These are phyloP conservation scores for Metschnikowia arizonensis DNA, from an alignment of 805 yeast genomes.

Conservation along the genomic window DNA sequence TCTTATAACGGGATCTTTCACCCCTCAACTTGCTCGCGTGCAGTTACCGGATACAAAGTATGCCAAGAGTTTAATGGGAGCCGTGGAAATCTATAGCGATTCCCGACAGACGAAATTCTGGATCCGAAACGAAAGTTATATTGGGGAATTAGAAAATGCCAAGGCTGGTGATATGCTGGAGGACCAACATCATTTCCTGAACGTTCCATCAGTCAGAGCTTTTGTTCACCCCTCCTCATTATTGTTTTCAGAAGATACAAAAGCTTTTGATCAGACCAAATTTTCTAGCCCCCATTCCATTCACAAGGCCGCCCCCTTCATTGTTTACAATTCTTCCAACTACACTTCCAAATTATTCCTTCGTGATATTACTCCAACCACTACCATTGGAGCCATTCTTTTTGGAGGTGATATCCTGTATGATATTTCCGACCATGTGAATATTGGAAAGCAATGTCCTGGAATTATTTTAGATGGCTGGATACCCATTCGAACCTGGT, in stretches of 20 bases:
- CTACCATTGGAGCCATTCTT: slow-evolving; percentile 64
- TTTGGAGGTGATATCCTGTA: slow-evolving; percentile 74
- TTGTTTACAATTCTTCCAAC: slow-evolving; percentile 57
- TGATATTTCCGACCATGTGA: slow-evolving; percentile 43
- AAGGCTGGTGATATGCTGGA: too few relatives aligned
- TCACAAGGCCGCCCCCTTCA: slow-evolving; percentile 52
- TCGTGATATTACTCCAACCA: slow-evolving; percentile 75
- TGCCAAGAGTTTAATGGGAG: slow-evolving; percentile 65
- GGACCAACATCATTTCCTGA: slow-evolving; percentile 12
- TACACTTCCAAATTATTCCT: slow-evolving; percentile 66
- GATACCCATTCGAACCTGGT: slow-evolving; percentile 90
- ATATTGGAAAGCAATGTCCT: slow-evolving; percentile 56
- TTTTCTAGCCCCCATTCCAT: slow-evolving; percentile 23
- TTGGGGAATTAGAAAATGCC: slow-evolving; percentile 3
- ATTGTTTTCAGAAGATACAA: slow-evolving; percentile 53
- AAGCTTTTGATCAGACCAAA: too few relatives aligned
- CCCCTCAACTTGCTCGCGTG: slow-evolving; percentile 79
- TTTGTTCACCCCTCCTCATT: slow-evolving; percentile 86
- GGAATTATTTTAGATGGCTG: slow-evolving; percentile 86
- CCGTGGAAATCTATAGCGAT: slow-evolving; percentile 84
- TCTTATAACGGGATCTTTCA: slow-evolving; percentile 72
- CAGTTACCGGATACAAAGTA: slow-evolving; percentile 80
- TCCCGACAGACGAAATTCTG: slow-evolving; percentile 67
- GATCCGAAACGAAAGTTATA: slow-evolving; percentile 59
- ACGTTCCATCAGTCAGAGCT: slow-evolving; percentile 61